phyloP scores from a whole-genome alignment of 2,329 filamentous ascomycete species.

The Pestalotiopsis sp. region DNA sequence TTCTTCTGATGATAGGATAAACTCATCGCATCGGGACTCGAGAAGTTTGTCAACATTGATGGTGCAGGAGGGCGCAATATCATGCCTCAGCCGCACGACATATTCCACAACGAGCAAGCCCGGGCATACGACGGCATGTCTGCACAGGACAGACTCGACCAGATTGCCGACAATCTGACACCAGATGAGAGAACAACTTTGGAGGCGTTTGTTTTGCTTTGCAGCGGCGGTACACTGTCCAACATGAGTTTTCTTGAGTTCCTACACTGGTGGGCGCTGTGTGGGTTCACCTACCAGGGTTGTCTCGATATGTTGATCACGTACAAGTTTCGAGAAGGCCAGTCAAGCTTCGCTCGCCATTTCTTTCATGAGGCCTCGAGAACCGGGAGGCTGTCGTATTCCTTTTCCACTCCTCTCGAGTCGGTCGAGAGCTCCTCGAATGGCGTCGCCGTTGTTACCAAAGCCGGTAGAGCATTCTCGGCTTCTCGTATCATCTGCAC shows the following conservation, averaged over 20 bases:
- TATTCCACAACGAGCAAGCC: constrained; percentile 17
- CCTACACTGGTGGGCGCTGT: constrained; percentile 20
- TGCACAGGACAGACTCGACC: constrained; percentile 26
- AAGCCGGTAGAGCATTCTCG: constrained; percentile 23
- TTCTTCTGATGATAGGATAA: constrained; percentile 5
- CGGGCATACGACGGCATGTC: constrained; percentile 27
- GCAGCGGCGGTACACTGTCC: constrained; percentile 27
- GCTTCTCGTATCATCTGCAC: constrained; percentile 32
- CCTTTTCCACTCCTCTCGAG: constrained; percentile 27
- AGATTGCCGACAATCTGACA: constrained; percentile 32
- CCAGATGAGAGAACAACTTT: constrained; percentile 29
- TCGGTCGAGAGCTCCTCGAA: constrained; percentile 18
- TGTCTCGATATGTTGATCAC: constrained; percentile 23
- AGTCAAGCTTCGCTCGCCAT: constrained; percentile 26
- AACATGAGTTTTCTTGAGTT: constrained; percentile 25
- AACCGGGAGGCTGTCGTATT: constrained; percentile 25
- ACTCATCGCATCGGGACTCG: constrained; percentile 23
- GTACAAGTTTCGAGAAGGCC: constrained; percentile 32
- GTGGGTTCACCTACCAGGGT: constrained; percentile 15
- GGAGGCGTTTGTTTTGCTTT: constrained; percentile 26
- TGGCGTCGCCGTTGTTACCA: constrained; percentile 28
- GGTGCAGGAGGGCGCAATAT: constrained; percentile 25
- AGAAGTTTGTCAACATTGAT: constrained; percentile 30
- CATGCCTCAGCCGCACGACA: constrained; percentile 26
- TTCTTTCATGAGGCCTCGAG: constrained; percentile 30